Evolutionary conservation across 108 stramenopile genomes (phyloP).

Genomic region (Aureococcus anophagefferens): DNA sequence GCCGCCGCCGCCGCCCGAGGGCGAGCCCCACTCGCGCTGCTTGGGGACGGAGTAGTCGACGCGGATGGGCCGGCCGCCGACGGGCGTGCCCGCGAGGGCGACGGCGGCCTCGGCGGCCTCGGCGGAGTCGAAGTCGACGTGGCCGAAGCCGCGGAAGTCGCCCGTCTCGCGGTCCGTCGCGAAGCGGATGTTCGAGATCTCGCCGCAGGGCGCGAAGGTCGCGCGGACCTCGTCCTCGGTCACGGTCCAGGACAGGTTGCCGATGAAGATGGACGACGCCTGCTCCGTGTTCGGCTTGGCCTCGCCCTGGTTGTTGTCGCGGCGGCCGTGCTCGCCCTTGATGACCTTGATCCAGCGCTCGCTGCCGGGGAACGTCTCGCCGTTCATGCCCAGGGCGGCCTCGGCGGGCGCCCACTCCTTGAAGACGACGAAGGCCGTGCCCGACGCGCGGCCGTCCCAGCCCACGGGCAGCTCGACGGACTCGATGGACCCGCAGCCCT

Average conservation of each 20-base stretch:
- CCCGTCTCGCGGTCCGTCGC: conserved; percentile 90
- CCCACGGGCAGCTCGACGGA: conserved; percentile 69
- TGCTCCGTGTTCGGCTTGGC: conserved; percentile 57
- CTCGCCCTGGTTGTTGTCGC: conserved; percentile 38
- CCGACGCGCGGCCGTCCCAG: conserved; percentile 69
- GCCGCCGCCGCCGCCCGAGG: conserved; percentile 43
- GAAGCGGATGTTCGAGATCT: conserved; percentile 73
- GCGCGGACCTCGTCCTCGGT: conserved; percentile 78
- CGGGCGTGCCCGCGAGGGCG: conserved; percentile 67
- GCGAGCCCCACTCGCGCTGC: conserved; percentile 21
- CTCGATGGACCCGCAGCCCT: conserved; percentile 56
- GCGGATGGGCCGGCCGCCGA: conserved; percentile 73
- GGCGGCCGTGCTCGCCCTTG: conserved; percentile 45
- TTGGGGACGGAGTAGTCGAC: conserved; percentile 75
- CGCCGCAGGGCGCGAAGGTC: conserved; percentile 78
- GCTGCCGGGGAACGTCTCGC: conserved; percentile 73
- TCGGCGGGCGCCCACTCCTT: conserved; percentile 43
- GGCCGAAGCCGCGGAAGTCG: conserved; percentile 92
- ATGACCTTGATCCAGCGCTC: conserved; percentile 80
- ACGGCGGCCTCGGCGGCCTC: conserved; percentile 77
- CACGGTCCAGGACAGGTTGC: conserved; percentile 85
- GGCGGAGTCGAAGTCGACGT: conserved; percentile 80
- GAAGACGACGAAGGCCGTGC: conserved; percentile 80
- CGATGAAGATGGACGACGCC: conserved; percentile 87
- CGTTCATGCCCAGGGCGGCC: conserved; percentile 71